Evolutionary conservation across 2,329 filamentous ascomycete species (phyloP), one percentile per base, ranked within the genome.

Genomic region (Chalaropsis thielavioides): DNA sequence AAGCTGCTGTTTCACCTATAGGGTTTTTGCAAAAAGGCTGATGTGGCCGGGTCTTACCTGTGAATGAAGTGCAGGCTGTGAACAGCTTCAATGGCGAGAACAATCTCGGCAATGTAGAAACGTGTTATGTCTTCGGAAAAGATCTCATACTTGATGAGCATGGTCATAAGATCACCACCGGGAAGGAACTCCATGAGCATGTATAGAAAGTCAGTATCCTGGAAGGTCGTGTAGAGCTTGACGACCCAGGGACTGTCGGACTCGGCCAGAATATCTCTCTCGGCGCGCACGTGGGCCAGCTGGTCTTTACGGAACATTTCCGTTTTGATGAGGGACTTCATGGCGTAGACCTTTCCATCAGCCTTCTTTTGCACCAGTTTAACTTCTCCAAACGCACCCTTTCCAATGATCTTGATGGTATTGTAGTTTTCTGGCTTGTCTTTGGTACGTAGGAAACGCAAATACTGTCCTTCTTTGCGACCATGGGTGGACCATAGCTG

Each of bases 291-390:
- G 77, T 99, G 94, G 19, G 94, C 94, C 68, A 99, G 80, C 75
- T 99, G 94, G 73, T 99, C 94, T 77, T 96, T 96, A 79, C 96
- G 96, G 80, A 96, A 96, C 94, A 99, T 99, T 76, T 99, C 94
- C 61, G 90, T 91, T 81, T 99, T 99, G 76, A 99, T 90, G 70
- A 99, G 81, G 58, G 92, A 97, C 80, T 99, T 99, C 80, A 99
- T 88, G 67, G 94, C 94, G 72, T 97, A 99, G 69, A 99, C 92
- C 77, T 96, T 96, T 76, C 90, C 90, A 72, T 97, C 94, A 63
- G 89, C 86, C 81, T 92, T 96, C 78, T 95, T 90, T 78, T 96
- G 92, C 66, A 99, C 94, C 68, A 99, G 82, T 78, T 96, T 95
- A 71, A 99, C 94, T 76, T 99, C 94, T 74, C 94, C 94, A 72